These are phyloP conservation scores for Cercospora nicotianae DNA, from an alignment of 2,329 filamentous ascomycete genomes.

Conservation along the genomic window DNA sequence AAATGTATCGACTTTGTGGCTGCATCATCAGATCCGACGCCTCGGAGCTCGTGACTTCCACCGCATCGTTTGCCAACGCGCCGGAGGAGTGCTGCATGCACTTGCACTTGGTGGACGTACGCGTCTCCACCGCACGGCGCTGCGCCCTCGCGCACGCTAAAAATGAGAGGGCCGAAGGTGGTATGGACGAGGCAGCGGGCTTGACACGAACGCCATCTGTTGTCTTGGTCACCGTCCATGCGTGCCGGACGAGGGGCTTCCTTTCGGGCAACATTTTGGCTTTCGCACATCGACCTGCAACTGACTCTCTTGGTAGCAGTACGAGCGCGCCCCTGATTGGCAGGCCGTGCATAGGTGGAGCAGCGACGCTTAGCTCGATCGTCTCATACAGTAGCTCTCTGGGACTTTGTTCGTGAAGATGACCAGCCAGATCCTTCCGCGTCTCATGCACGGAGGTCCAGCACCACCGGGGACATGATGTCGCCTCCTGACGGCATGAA, in stretches of 20 bases:
- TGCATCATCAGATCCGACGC: constrained; percentile 24
- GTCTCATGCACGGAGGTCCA: constrained; percentile 14
- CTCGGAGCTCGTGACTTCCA: constrained; percentile 25
- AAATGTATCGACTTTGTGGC: constrained; percentile 16
- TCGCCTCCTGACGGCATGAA: constrained; percentile 20
- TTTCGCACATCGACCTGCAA: constrained; percentile 18
- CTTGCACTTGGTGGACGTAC: constrained; percentile 12
- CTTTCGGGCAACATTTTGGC: constrained; percentile 14
- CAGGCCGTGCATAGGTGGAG: constrained; percentile 12
- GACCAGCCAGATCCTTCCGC: constrained; percentile 19
- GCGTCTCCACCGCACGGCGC: constrained; percentile 14
- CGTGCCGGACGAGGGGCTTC: constrained; percentile 14
- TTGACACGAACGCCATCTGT: constrained; percentile 15
- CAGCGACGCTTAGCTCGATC: constrained; percentile 2
- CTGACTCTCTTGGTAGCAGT: constrained; percentile 13
- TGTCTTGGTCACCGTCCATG: constrained; percentile 2
- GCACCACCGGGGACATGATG: constrained; percentile 15
- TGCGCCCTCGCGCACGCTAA: constrained; percentile 5
- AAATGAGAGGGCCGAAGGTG: constrained; percentile 4
- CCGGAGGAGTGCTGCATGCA: constrained; percentile 22
- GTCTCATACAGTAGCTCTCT: constrained; percentile 10
- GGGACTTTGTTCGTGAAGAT: constrained; percentile 12
- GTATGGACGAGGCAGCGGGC: neutral
- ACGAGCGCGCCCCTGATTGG: constrained; percentile 13
- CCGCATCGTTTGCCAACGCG: constrained; percentile 20